Evolutionary conservation across 805 yeast species (phyloP).

Genomic region (Ogataea polymorpha): DNA sequence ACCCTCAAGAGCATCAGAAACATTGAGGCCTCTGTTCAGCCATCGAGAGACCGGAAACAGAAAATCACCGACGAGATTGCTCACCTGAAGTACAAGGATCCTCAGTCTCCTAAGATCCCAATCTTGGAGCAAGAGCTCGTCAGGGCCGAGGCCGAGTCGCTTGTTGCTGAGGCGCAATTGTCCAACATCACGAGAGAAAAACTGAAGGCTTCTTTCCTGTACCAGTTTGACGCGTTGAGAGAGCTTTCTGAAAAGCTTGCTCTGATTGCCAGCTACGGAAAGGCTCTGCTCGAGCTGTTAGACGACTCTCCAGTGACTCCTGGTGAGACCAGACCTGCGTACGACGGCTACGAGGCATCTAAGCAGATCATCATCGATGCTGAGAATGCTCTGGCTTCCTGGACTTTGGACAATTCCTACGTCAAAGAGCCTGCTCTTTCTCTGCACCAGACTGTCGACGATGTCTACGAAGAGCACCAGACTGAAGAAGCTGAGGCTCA

Average conservation of each 20-base stretch:
- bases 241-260: conserved; percentile 96
- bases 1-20: conserved; percentile 92
- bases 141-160: conserved; percentile 98
- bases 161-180: conserved; percentile 98
- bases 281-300: conserved; percentile 90
- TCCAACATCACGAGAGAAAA: conserved; percentile 98
- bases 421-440: conserved; percentile 87
- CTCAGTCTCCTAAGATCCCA: conserved; percentile 92
- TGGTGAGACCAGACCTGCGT: conserved; percentile 97
- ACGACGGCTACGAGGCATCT: conserved; percentile 97
- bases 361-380: conserved; percentile 97
- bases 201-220: conserved; percentile 94
- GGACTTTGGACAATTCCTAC: conserved; percentile 95
- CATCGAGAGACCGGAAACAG: conserved; percentile 96
- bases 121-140: conserved; percentile 97
- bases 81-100: conserved; percentile 96
- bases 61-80: conserved; percentile 98
- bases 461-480: conserved; percentile 46
- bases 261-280: conserved; percentile 97
- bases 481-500: conserved; percentile 41
- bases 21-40: conserved; percentile 97
- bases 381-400: conserved; percentile 89
- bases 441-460: conserved; percentile 72
- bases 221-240: conserved; percentile 93
- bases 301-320: conserved; percentile 98